Conservation (phyloP, 148 eudicot species). For the Rhododendron henanense region DNA sequence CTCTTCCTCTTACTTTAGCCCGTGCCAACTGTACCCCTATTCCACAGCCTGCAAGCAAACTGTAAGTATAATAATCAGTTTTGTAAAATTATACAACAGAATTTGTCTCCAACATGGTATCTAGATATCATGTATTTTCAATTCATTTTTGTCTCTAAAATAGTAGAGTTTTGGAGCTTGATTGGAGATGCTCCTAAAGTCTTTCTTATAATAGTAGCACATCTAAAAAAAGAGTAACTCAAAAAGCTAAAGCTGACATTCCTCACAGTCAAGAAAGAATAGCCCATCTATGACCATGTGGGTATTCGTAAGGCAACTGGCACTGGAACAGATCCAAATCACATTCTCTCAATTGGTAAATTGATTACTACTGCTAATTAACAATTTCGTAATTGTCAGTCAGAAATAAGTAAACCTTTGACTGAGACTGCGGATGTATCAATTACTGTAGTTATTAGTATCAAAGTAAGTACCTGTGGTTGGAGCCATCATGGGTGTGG, state of each 20-base stretch:
- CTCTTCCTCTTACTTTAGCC: constrained; percentile 5
- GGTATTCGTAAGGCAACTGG: constrained; percentile 18
- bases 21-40: constrained; percentile 43
- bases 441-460: no score
- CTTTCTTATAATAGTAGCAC: no score
- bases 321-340: constrained; percentile 1
- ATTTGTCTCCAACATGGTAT: neutral
- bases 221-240: neutral
- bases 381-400: neutral
- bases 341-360: neutral
- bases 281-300: constrained; percentile 2
- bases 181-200: no score
- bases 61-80: constrained; percentile 20
- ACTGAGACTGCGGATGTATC: no score
- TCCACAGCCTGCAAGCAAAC: constrained; percentile 70
- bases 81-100: neutral
- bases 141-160: no score
- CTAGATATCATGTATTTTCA: neutral
- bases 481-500: constrained; percentile 42
- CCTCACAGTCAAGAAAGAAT: neutral
- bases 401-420: neutral
- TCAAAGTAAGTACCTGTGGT: constrained; percentile 32
- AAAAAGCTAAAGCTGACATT: neutral
- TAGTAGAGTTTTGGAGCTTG: no score
- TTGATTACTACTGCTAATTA: neutral